These are phyloP conservation scores for Cladosporium colombiae DNA, from an alignment of 2,329 filamentous ascomycete genomes.

Conservation along the genomic window DNA sequence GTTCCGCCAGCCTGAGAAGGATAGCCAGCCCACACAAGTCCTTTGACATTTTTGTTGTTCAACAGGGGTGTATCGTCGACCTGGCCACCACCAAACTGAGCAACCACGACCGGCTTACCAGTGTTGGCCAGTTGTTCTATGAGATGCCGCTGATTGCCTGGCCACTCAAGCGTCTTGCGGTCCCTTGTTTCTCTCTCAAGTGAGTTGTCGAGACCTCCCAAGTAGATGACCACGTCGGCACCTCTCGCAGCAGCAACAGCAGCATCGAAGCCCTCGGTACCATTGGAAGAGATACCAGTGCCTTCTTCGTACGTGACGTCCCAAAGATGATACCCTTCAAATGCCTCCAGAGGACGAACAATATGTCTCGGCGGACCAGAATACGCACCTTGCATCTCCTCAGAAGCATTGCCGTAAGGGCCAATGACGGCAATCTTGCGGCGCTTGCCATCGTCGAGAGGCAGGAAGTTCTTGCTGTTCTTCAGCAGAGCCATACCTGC, in stretches of 20 bases:
- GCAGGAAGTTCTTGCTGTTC: conserved; percentile 49
- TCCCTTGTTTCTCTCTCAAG: conserved; percentile 46
- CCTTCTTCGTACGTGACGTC: conserved; percentile 23
- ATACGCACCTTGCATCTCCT: conserved; percentile 53
- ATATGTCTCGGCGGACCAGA: conserved; percentile 25
- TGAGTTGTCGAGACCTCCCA: conserved; percentile 39
- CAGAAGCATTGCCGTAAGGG: conserved; percentile 56
- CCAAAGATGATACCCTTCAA: conserved; percentile 21
- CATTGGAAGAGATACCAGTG: conserved; percentile 24
- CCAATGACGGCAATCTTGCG: conserved; percentile 55
- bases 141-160: conserved; percentile 44
- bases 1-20: conserved; percentile 47
- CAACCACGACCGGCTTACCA: conserved; percentile 43
- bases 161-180: conserved; percentile 45
- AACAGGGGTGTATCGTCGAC: conserved; percentile 45
- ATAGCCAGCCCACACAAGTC: conserved; percentile 48
- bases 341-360: conserved; percentile 25
- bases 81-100: conserved; percentile 43
- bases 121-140: conserved; percentile 40
- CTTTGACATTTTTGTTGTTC: conserved; percentile 42
- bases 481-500: conserved; percentile 51
- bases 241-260: conserved; percentile 25
- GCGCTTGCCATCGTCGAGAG: conserved; percentile 28
- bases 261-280: conserved; percentile 23
- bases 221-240: conserved; percentile 29